Percentiles rank a stretch among this genome's conserved stretches.
These are phyloP conservation scores for Ganoderma leucocontextum DNA, from an alignment of 1,284 basidiomycete genomes.

Conservation along the genomic window DNA sequence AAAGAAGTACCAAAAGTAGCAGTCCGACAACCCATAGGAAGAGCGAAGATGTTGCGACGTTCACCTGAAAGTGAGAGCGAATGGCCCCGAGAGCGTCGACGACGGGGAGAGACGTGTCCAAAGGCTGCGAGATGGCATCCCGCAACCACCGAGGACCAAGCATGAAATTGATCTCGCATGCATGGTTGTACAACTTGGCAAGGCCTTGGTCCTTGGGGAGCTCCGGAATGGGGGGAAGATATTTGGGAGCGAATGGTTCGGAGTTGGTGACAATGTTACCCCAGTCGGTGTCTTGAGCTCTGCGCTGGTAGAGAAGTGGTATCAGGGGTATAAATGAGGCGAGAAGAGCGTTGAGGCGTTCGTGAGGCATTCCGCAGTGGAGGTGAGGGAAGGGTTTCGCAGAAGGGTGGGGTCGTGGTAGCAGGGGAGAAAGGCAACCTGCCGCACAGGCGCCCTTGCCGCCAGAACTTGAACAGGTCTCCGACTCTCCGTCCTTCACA, in stretches of 20 bases:
- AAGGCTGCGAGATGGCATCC: not conserved
- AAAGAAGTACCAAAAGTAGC: not conserved
- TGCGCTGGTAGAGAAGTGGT: not conserved
- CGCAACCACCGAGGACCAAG: not conserved
- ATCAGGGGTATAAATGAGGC: not conserved
- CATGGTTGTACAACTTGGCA: not conserved
- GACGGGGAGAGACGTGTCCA: conserved; percentile 1
- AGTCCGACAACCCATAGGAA: not conserved
- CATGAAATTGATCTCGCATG: not conserved
- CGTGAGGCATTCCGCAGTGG: conserved; percentile 1
- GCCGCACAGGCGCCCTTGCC: not conserved
- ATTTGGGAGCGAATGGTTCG: not conserved
- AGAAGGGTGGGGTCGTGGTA: not conserved
- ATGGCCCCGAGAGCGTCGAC: conserved; percentile 2
- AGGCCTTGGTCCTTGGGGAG: not conserved
- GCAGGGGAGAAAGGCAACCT: not conserved
- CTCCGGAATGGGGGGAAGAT: not conserved
- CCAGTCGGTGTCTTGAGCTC: not conserved
- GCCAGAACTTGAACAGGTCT: not conserved
- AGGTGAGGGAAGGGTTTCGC: conserved; percentile 2
- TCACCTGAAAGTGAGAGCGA: not conserved
- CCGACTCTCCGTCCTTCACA: not conserved
- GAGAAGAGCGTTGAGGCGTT: not conserved
- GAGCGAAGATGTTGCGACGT: not conserved
- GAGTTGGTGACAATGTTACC: too few relatives aligned